Conservation (phyloP, 768 basidiomycete species). For the Agaricus bisporus region DNA sequence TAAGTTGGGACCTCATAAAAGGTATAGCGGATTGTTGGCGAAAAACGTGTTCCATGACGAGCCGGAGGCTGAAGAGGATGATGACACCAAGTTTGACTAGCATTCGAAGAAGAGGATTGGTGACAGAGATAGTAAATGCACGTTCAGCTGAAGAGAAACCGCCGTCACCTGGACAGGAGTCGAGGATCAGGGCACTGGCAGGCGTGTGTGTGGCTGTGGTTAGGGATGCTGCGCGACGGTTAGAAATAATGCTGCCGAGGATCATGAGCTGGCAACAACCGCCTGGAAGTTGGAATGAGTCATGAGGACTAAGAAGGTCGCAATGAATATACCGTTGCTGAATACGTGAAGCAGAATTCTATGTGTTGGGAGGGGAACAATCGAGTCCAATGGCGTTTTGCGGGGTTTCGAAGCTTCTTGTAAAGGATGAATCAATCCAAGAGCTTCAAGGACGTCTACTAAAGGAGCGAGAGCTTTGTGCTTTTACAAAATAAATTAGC, state of each 20-base stretch:
- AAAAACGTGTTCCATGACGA: constrained; percentile 19
- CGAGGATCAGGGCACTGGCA: constrained; percentile 34
- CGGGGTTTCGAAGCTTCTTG: background rate
- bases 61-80: constrained; percentile 19
- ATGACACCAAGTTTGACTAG: constrained; percentile 20
- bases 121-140: constrained; percentile 27
- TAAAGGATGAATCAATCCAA: constrained; percentile 26
- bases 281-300: constrained; percentile 22
- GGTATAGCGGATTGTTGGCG: constrained; percentile 17
- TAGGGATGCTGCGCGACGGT: constrained; percentile 10
- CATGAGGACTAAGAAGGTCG: background rate
- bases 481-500: constrained; percentile 13
- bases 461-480: constrained; percentile 27
- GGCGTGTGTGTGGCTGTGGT: constrained; percentile 13
- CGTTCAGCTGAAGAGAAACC: constrained; percentile 19
- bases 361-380: constrained; percentile 13
- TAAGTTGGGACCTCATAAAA: constrained; percentile 22
- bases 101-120: constrained; percentile 22
- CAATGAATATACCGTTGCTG: constrained; percentile 33
- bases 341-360: constrained; percentile 40
- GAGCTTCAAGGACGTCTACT: constrained; percentile 27
- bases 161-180: constrained; percentile 38
- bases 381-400: constrained; percentile 5
- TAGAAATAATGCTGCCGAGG: constrained; percentile 26
- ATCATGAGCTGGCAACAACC: constrained; percentile 32